Conservation (phyloP, 257 asterid species). For the Mitragyna speciosa region DNA sequence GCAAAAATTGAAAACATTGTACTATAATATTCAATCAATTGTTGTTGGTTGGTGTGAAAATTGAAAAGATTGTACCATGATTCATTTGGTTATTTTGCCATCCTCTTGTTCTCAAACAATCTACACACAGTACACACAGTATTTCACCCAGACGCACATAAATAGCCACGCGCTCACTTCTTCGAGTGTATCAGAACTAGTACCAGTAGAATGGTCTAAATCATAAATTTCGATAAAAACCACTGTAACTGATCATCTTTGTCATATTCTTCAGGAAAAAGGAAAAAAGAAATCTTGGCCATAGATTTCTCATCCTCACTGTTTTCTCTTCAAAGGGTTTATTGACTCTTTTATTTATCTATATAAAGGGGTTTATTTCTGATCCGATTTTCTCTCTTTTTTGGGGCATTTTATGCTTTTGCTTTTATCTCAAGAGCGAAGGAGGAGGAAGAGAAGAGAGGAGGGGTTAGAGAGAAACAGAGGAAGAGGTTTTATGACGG, state of each 20-base stretch:
- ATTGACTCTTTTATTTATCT: slow-evolving; percentile 22
- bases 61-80: no score
- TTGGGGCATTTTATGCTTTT: slow-evolving; percentile 13
- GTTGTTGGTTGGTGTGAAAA: background rate
- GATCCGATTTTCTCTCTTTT: slow-evolving; percentile 31
- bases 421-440: background rate
- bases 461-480: slow-evolving; percentile 19
- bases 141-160: no score
- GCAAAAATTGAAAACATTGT: no score
- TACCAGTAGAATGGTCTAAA: slow-evolving; percentile 10
- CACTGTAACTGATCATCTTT: slow-evolving; percentile 25
- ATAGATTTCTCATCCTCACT: slow-evolving; percentile 54
- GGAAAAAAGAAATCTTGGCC: slow-evolving; percentile 38
- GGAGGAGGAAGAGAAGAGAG: slow-evolving; percentile 19
- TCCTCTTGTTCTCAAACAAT: background rate
- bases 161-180: background rate
- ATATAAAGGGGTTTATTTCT: slow-evolving; percentile 30
- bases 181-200: background rate
- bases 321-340: slow-evolving; percentile 9
- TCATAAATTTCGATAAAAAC: slow-evolving; percentile 15
- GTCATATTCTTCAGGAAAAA: slow-evolving; percentile 31
- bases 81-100: background rate
- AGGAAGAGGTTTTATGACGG: slow-evolving; percentile 66
- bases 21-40: slow-evolving; percentile 4
- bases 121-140: background rate